Percentiles rank a stretch among this genome's conserved stretches.
Conservation (phyloP, 768 basidiomycete genomes). For the Phlegmacium glaucopus region DNA sequence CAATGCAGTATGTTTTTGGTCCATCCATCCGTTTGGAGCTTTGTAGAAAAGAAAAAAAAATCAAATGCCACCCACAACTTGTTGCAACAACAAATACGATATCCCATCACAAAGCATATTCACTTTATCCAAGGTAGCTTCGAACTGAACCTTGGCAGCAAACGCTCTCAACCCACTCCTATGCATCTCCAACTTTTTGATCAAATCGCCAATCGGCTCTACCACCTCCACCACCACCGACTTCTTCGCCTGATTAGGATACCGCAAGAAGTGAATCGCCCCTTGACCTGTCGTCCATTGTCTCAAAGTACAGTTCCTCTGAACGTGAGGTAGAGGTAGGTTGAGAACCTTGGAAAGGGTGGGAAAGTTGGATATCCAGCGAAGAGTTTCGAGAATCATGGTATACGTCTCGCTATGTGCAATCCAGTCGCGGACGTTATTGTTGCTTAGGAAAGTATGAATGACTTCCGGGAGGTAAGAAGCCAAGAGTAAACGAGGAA, state of each 20-base stretch:
- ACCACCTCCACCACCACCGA: conserved; percentile 2
- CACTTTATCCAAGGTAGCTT: conserved; percentile 34
- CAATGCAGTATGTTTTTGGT: too few relatives aligned
- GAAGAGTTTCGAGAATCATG: conserved; percentile 26
- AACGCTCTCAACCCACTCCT: conserved; percentile 26
- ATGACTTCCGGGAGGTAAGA: conserved; percentile 32
- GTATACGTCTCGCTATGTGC: conserved; percentile 30
- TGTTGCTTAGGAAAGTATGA: conserved; percentile 27
- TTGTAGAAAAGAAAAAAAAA: not conserved
- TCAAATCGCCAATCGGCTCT: conserved; percentile 16
- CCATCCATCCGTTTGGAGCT: too few relatives aligned
- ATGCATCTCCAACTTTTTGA: conserved; percentile 26
- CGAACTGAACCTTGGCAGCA: conserved; percentile 28
- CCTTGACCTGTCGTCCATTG: conserved; percentile 18
- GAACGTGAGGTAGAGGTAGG: conserved; percentile 17
- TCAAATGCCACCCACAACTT: conserved; percentile 15
- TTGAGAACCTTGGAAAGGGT: conserved; percentile 11
- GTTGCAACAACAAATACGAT: conserved; percentile 34
- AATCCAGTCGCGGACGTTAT: conserved; percentile 33
- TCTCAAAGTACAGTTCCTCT: conserved; percentile 17
- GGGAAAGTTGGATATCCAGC: conserved; percentile 18
- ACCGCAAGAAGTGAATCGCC: conserved; percentile 5
- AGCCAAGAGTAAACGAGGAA: conserved; percentile 17
- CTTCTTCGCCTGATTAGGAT: conserved; percentile 5
- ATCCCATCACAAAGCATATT: conserved; percentile 36